Conservation (phyloP, 257 asterid species). For the Nicotiana tabacum region DNA sequence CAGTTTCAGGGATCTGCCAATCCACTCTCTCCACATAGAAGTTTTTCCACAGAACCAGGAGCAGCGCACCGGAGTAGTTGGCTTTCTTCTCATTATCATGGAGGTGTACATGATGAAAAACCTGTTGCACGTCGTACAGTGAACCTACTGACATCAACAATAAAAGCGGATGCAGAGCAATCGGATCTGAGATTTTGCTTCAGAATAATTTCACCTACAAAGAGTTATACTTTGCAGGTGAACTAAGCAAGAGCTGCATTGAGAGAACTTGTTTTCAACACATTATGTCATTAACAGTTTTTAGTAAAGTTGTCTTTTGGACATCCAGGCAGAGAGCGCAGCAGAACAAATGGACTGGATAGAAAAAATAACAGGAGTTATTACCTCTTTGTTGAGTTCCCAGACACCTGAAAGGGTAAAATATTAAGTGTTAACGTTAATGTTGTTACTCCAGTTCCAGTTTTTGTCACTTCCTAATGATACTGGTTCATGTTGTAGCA, state of each 20-base stretch:
- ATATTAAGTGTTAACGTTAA: slow-evolving; percentile 10
- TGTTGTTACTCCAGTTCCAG: neutral
- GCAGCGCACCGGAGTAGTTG: slow-evolving; percentile 63
- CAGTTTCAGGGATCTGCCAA: slow-evolving; percentile 54
- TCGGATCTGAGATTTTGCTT: slow-evolving; percentile 78
- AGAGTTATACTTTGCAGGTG: slow-evolving; percentile 82
- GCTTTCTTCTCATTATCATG: slow-evolving; percentile 90
- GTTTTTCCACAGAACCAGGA: slow-evolving; percentile 50
- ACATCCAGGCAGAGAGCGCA: slow-evolving; percentile 69
- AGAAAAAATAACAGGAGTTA: slow-evolving; percentile 77
- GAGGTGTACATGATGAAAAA: slow-evolving; percentile 67
- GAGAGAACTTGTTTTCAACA: slow-evolving; percentile 5
- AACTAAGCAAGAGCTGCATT: slow-evolving; percentile 10
- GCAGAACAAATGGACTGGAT: slow-evolving; percentile 79
- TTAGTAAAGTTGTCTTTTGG: slow-evolving; percentile 6
- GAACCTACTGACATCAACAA: slow-evolving; percentile 75
- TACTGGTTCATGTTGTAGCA: slow-evolving; percentile 28
- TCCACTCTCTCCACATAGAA: slow-evolving; percentile 38
- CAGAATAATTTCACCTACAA: slow-evolving; percentile 77
- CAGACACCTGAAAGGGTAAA: slow-evolving; percentile 69
- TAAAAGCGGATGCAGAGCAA: slow-evolving; percentile 72
- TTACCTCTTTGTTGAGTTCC: slow-evolving; percentile 64
- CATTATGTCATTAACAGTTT: neutral
- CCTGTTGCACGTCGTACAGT: slow-evolving; percentile 68
- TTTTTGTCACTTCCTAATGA: neutral